Evolutionary conservation across 805 yeast genomes (phyloP).

Genomic region (Wickerhamiella alocasiicola): DNA sequence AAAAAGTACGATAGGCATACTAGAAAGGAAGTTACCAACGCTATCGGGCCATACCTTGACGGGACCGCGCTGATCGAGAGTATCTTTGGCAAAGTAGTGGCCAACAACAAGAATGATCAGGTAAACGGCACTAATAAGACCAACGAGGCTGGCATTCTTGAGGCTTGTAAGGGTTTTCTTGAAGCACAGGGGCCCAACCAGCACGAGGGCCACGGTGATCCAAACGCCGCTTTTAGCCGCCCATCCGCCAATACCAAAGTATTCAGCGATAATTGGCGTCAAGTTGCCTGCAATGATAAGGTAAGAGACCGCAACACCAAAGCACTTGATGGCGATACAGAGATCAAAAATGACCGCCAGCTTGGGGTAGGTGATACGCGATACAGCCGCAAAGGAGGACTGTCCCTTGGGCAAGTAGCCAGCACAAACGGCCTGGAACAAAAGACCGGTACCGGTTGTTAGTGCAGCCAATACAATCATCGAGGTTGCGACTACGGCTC

Average conservation of each 20-base stretch:
- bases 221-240: conserved; percentile 31
- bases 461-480: conserved; percentile 48
- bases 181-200: conserved; percentile 54
- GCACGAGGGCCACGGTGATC: conserved; percentile 23
- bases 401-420: conserved; percentile 42
- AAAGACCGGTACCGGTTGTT: conserved; percentile 53
- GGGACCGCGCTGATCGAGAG: conserved; percentile 38
- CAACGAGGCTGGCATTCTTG: conserved; percentile 74
- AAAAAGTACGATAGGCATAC: conserved; percentile 85
- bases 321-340: conserved; percentile 66
- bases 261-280: conserved; percentile 41
- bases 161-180: conserved; percentile 67
- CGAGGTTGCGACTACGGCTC: conserved; percentile 42
- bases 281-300: conserved; percentile 63
- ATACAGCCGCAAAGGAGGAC: conserved; percentile 58
- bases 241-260: conserved; percentile 28
- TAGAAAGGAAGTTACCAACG: conserved; percentile 38
- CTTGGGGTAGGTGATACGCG: conserved; percentile 57
- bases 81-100: conserved; percentile 54
- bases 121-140: conserved; percentile 69
- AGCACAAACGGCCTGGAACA: conserved; percentile 18
- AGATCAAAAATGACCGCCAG: conserved; percentile 54
- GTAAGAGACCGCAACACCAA: conserved; percentile 68
- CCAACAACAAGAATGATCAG: conserved; percentile 57
- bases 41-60: conserved; percentile 39